phyloP scores from a whole-genome alignment of 23 red algal genomes.

The Agarophyton chilense region DNA sequence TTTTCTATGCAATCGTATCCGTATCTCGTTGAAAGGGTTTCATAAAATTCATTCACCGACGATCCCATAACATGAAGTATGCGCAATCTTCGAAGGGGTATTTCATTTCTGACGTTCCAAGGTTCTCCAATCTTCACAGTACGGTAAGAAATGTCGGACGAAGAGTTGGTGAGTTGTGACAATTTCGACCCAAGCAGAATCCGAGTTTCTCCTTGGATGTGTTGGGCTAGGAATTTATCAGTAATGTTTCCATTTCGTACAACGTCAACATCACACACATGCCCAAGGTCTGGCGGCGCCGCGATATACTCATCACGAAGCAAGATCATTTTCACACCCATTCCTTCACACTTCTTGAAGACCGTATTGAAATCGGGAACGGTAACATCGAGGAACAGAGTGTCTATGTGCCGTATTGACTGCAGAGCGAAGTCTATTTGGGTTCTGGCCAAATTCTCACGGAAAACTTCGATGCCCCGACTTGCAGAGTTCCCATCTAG shows the following conservation, averaged over 20 bases:
- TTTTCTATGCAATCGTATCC: slow-evolving; percentile 56
- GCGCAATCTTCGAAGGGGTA: slow-evolving; percentile 56
- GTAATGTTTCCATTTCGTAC: background rate
- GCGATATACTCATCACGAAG: background rate
- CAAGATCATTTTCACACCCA: background rate
- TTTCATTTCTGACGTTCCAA: background rate
- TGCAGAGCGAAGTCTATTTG: slow-evolving; percentile 8
- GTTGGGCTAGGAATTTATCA: slow-evolving; percentile 9
- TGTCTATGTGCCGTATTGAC: slow-evolving; percentile 39
- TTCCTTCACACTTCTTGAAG: background rate
- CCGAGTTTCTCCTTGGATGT: slow-evolving; percentile 28
- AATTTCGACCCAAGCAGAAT: slow-evolving; percentile 33
- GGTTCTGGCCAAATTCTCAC: background rate
- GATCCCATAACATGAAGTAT: slow-evolving; percentile 69
- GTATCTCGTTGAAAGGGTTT: slow-evolving; percentile 57
- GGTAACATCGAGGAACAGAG: slow-evolving; percentile 48
- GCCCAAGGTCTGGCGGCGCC: background rate
- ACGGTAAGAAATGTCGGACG: slow-evolving; percentile 40
- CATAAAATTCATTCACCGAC: slow-evolving; percentile 54
- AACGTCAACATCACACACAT: background rate
- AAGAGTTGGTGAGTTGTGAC: background rate
- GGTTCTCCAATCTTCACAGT: background rate
- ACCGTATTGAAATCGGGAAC: background rate
- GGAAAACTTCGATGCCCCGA: slow-evolving; percentile 27
- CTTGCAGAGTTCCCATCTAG: slow-evolving; percentile 43